These are phyloP conservation scores for Chlorella sorokiniana DNA, from an alignment of 139 green algal genomes.

Conservation along the genomic window DNA sequence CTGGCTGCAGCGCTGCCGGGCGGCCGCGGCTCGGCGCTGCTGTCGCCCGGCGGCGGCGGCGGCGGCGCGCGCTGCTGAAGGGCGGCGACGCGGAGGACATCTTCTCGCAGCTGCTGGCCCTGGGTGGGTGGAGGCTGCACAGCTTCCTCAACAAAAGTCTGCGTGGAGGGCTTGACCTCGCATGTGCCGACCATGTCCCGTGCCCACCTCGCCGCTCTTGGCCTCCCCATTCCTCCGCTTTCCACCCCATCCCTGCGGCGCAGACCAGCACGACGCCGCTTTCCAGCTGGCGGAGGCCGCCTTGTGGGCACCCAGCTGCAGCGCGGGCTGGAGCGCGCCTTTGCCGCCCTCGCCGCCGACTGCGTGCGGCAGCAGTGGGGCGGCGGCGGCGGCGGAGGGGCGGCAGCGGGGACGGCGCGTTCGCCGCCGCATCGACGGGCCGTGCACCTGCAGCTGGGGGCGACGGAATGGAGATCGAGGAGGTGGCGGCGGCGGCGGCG, in stretches of 20 bases:
- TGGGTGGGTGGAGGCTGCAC: slow-evolving; percentile 7
- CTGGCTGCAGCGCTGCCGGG: slow-evolving; percentile 35
- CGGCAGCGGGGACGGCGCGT: too few relatives aligned
- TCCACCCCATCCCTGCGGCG: neutral
- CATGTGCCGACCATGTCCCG: too few relatives aligned
- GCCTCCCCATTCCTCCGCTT: neutral
- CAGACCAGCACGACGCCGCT: slow-evolving; percentile 43
- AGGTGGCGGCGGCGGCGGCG: neutral
- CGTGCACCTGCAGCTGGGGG: neutral
- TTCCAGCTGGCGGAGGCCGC: slow-evolving; percentile 32
- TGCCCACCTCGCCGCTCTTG: neutral
- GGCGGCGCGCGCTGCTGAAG: neutral
- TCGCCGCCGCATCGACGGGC: too few relatives aligned
- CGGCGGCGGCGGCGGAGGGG: neutral
- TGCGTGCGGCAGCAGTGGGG: slow-evolving; percentile 30
- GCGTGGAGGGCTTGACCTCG: too few relatives aligned
- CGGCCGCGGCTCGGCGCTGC: neutral
- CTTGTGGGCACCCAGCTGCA: slow-evolving; percentile 27
- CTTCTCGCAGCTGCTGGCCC: slow-evolving; percentile 35
- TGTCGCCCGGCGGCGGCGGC: neutral
- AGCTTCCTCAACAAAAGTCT: too few relatives aligned
- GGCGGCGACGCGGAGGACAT: slow-evolving; percentile 25
- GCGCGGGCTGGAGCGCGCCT: slow-evolving; percentile 6
- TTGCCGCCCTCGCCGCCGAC: slow-evolving; percentile 2
- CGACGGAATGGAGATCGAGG: slow-evolving; percentile 26